A percentile compares a stretch with the other conserved stretches of the same genome.
Conservation (phyloP, 805 yeast genomes). For the Saccharomyces jurei region DNA sequence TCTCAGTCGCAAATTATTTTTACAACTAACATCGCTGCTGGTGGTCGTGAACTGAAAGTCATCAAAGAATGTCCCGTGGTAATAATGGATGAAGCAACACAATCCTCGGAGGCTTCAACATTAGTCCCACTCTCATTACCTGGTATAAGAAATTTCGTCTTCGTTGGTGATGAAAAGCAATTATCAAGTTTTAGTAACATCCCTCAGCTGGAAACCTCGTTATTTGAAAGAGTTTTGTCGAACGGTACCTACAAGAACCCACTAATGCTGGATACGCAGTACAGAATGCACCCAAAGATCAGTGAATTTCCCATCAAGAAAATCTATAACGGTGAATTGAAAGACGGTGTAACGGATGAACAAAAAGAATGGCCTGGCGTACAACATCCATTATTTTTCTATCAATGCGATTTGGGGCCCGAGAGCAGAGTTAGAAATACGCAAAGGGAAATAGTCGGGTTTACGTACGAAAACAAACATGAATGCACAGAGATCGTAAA, state of each 20-base stretch:
- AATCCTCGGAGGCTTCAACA: constrained; percentile 65
- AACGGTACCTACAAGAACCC: constrained; percentile 56
- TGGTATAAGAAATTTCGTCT: constrained; percentile 57
- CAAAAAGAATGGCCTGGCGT: constrained; percentile 42
- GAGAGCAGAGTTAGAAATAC: constrained; percentile 44
- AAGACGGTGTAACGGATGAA: constrained; percentile 51
- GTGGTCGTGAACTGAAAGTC: constrained; percentile 53
- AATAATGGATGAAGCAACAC: constrained; percentile 74
- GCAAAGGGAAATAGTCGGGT: constrained; percentile 41
- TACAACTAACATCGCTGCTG: constrained; percentile 67
- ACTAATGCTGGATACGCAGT: constrained; percentile 62
- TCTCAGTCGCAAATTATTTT: constrained; percentile 63
- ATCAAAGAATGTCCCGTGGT: constrained; percentile 53
- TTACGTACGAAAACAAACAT: constrained; percentile 48
- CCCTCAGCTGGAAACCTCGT: constrained; percentile 55
- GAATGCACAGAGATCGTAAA: constrained; percentile 45
- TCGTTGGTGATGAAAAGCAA: constrained; percentile 73
- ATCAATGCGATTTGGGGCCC: constrained; percentile 40
- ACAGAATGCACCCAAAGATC: constrained; percentile 59
- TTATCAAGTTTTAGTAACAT: constrained; percentile 64
- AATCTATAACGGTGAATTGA: constrained; percentile 43
- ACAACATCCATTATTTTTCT: constrained; percentile 54
- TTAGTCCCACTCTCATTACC: constrained; percentile 63
- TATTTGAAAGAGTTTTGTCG: constrained; percentile 57
- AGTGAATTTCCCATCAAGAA: constrained; percentile 49